Evolutionary conservation across 2,329 filamentous ascomycete genomes (phyloP), one percentile per base, ranked within the genome.

Genomic region (Pseudohalonectria lignicola): DNA sequence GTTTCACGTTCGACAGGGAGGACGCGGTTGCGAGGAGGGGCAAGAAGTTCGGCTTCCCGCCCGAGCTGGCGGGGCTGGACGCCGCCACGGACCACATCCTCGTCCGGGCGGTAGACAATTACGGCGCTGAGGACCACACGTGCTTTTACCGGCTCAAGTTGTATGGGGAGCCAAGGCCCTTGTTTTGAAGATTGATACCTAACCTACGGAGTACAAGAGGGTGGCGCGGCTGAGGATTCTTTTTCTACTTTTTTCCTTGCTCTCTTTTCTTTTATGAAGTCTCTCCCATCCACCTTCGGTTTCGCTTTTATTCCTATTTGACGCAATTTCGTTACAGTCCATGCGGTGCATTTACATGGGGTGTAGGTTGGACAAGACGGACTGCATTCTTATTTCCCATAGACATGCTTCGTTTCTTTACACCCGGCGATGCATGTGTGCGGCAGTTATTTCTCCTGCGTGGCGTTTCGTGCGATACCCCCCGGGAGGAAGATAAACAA

Each of bases 101-200:
- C 15, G 53, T 83, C 18, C 62, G 76, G 11, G 68, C 72, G 2
- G 54, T 66, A 39, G 71, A 59, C 49, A 82, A 82, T 50, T 69
- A 77, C 48, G 76, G 77, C 12, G 60, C 64, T 9, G 52, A 49
- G 19, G 59, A 73, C 34, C 76, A 79, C 49, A 82, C 77, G 4
- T 82, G 79, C 51, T 70, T 83, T 48, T 83, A 82, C 55, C 62
- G 77, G 2, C 55, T 79, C n/a, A 60, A 67, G 40, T 41, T 82
- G 32, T 79, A 74, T 50, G 79, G 67, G 13, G 54, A 68, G 23
- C 40, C 34, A 30, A 40, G 34, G 36, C 37, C 33, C n/a, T n/a
- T 26, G 23, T 8, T 26, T 26, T 26, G 23, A 8, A 26, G 23
- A 8, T 26, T 26, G 23, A 8, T 26, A 26, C 23, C 8, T 26